Conservation (phyloP, 2,329 filamentous ascomycete genomes). For the Xylaria sp. region DNA sequence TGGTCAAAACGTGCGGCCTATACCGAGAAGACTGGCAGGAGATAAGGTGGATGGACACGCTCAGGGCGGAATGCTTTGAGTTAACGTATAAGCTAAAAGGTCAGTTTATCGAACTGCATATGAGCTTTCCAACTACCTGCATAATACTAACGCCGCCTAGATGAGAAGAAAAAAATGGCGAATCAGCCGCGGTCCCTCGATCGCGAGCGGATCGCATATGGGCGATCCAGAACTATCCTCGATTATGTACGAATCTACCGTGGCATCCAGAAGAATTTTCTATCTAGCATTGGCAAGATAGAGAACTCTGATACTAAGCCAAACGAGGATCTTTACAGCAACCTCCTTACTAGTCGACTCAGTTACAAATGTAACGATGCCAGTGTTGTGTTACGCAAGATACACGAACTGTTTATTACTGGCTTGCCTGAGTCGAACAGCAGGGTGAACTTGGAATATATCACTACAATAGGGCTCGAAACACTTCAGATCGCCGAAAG, state of each 20-base stretch:
- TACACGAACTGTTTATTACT: background rate
- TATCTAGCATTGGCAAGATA: background rate
- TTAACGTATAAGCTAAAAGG: background rate
- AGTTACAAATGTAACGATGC: constrained; percentile 15
- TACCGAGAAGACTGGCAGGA: constrained; percentile 16
- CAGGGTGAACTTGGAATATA: background rate
- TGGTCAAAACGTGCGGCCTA: constrained; percentile 8
- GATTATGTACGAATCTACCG: constrained; percentile 5
- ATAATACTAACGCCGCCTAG: background rate
- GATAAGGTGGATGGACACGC: constrained; percentile 3
- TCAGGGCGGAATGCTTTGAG: constrained; percentile 1
- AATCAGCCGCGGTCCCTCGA: background rate
- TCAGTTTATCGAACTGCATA: background rate
- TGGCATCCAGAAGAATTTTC: background rate
- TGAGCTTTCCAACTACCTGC: background rate
- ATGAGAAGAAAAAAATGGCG: background rate
- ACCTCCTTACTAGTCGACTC: background rate
- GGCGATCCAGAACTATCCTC: background rate
- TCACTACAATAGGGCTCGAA: background rate
- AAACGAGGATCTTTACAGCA: background rate
- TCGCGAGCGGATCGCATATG: too few species aligned
- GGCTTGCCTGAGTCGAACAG: background rate
- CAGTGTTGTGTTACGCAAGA: background rate
- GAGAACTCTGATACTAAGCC: background rate
- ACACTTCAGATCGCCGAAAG: background rate